A percentile compares a stretch with the other conserved stretches of the same genome.
Evolutionary conservation across 345 rosid species (phyloP).

Genomic region (Carallia brachiata): DNA sequence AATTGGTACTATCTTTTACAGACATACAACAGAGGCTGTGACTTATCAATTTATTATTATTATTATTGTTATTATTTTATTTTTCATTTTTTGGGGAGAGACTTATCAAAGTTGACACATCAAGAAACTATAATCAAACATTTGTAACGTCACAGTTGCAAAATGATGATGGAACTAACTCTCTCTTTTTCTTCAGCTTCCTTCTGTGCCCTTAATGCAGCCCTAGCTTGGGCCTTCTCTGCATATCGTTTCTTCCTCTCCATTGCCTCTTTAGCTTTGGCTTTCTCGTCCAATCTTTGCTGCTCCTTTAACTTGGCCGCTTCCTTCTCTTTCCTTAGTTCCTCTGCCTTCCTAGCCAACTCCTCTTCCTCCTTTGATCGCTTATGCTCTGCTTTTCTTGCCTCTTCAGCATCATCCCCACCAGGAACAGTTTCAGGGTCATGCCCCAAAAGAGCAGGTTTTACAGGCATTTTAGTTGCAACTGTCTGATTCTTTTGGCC

Average conservation of each 20-base stretch:
- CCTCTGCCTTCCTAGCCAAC: slow-evolving; percentile 65
- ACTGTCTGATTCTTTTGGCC: slow-evolving; percentile 44
- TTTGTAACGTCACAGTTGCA: not conserved
- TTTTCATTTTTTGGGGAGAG: no score
- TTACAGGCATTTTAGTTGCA: slow-evolving; percentile 38
- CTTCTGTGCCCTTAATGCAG: slow-evolving; percentile 58
- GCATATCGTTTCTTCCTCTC: slow-evolving; percentile 71
- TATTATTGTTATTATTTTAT: not conserved
- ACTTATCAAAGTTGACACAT: not conserved
- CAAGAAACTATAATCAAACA: not conserved
- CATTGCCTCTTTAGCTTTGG: slow-evolving; percentile 75
- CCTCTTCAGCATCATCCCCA: slow-evolving; percentile 42
- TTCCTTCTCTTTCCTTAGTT: slow-evolving; percentile 65
- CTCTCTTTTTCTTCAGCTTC: slow-evolving; percentile 78
- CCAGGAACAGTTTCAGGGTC: slow-evolving; percentile 32
- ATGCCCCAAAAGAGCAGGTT: slow-evolving; percentile 34
- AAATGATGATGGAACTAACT: slow-evolving; percentile 35
- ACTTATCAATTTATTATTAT: not conserved
- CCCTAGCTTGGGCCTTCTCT: slow-evolving; percentile 76
- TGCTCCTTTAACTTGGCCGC: slow-evolving; percentile 60
- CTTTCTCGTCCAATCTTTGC: slow-evolving; percentile 62
- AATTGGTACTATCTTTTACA: no score
- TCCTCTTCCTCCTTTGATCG: slow-evolving; percentile 73
- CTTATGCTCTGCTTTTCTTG: slow-evolving; percentile 51
- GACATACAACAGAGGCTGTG: not conserved